Evolutionary conservation across 169 alveolate genomes (phyloP).

Genomic region (Besnoitia besnoiti): DNA sequence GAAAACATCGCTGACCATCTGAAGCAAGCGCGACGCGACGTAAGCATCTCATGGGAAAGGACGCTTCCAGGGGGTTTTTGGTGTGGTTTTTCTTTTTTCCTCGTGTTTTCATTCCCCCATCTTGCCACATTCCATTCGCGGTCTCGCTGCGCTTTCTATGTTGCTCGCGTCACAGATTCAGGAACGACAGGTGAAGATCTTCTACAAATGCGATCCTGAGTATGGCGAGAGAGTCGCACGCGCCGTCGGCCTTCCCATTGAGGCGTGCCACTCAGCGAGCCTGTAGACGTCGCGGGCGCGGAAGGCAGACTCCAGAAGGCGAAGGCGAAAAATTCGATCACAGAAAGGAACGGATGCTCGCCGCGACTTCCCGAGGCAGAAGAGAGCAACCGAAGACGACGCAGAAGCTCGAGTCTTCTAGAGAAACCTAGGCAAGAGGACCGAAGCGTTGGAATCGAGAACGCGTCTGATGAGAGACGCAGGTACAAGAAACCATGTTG

Average conservation of each 20-base stretch:
- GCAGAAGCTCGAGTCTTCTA: too few species aligned
- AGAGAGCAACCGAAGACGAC: too few species aligned
- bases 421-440: too few species aligned
- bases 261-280: neutral
- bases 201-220: slow-evolving; percentile 51
- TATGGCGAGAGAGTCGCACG: slow-evolving; percentile 42
- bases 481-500: too few species aligned
- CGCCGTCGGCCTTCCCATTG: slow-evolving; percentile 36
- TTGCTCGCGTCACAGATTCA: slow-evolving; percentile 29
- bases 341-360: too few species aligned
- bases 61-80: neutral
- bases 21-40: slow-evolving; percentile 24
- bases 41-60: neutral
- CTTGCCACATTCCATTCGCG: neutral
- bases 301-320: too few species aligned
- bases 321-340: too few species aligned
- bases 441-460: too few species aligned
- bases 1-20: slow-evolving; percentile 39
- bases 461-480: too few species aligned
- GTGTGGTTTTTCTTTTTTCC: slow-evolving; percentile 1
- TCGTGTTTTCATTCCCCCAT: neutral
- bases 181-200: slow-evolving; percentile 56
- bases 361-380: too few species aligned
- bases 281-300: too few species aligned
- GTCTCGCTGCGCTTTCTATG: neutral